These are phyloP conservation scores for Camellia lanceoleosa DNA, from an alignment of 148 eudicot species.

Conservation along the genomic window DNA sequence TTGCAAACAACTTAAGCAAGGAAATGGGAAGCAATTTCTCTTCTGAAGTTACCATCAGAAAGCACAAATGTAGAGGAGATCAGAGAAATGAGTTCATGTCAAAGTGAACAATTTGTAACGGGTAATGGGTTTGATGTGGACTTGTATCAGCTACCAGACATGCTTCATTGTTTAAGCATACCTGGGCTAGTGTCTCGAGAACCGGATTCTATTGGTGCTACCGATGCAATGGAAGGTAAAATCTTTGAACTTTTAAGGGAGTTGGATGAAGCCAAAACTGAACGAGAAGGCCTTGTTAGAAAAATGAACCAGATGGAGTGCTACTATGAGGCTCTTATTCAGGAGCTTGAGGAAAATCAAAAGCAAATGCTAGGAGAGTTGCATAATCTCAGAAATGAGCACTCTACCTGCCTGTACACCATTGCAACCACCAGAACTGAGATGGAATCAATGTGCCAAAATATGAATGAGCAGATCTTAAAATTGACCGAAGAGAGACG, in stretches of 20 bases:
- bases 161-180: constrained; percentile 50
- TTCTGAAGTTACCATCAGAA: constrained; percentile 26
- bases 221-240: constrained; percentile 63
- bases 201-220: constrained; percentile 42
- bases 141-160: constrained; percentile 69
- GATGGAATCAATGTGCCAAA: constrained; percentile 73
- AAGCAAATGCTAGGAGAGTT: constrained; percentile 79
- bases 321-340: constrained; percentile 92
- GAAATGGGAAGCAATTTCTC: constrained; percentile 32
- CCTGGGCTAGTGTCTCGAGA: constrained; percentile 49
- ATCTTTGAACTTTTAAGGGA: constrained; percentile 70
- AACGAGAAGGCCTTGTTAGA: constrained; percentile 56
- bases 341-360: constrained; percentile 94
- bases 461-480: constrained; percentile 61
- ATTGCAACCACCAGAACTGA: constrained; percentile 64
- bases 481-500: constrained; percentile 60
- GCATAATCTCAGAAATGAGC: constrained; percentile 84
- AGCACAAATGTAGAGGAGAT: constrained; percentile 21
- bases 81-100: constrained; percentile 22
- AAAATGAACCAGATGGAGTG: constrained; percentile 97
- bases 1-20: constrained; percentile 55
- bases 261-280: constrained; percentile 73
- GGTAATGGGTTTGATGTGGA: constrained; percentile 70
- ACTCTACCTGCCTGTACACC: constrained; percentile 71
- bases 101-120: constrained; percentile 29